Evolutionary conservation across 1,284 basidiomycete species (phyloP).

Genomic region (Ustilago tritici): DNA sequence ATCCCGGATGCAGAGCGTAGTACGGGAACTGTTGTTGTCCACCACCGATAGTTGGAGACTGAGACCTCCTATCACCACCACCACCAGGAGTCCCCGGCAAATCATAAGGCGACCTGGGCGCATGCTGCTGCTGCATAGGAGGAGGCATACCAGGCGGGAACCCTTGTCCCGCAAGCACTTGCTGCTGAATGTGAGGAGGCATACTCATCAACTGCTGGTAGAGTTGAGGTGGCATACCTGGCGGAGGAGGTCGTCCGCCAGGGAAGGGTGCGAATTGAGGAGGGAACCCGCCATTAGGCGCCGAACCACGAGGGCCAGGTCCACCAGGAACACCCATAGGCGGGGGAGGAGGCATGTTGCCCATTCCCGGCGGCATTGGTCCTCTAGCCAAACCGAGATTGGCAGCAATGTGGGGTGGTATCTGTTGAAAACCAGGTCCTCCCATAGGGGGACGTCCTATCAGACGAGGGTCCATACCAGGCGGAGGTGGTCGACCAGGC

Average conservation of each 20-base stretch:
- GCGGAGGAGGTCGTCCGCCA: conserved; percentile 39
- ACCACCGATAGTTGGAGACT: conserved; percentile 13
- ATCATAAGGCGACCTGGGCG: conserved; percentile 36
- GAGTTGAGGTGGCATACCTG: conserved; percentile 59
- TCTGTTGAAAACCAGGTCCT: conserved; percentile 43
- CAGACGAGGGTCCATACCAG: conserved; percentile 55
- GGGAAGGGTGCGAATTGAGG: conserved; percentile 34
- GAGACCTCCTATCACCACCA: conserved; percentile 14
- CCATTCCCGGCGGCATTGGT: conserved; percentile 52
- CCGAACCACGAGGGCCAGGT: conserved; percentile 23
- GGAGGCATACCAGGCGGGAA: conserved; percentile 38
- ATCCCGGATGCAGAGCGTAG: conserved; percentile 21
- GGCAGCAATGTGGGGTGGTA: conserved; percentile 59
- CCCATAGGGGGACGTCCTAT: conserved; percentile 51
- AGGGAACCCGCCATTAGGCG: conserved; percentile 30
- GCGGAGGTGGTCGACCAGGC: conserved; percentile 40
- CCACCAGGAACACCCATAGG: conserved; percentile 38
- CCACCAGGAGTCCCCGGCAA: conserved; percentile 20
- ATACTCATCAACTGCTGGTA: conserved; percentile 64
- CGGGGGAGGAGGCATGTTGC: conserved; percentile 25
- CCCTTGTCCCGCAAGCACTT: conserved; percentile 44
- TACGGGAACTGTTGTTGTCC: conserved; percentile 30
- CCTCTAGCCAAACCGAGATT: conserved; percentile 40
- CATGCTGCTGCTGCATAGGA: conserved; percentile 2
- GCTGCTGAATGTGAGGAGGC: conserved; percentile 63